Evolutionary conservation across 495 filamentous ascomycete species (phyloP).

Genomic region (Penicillium roqueforti): DNA sequence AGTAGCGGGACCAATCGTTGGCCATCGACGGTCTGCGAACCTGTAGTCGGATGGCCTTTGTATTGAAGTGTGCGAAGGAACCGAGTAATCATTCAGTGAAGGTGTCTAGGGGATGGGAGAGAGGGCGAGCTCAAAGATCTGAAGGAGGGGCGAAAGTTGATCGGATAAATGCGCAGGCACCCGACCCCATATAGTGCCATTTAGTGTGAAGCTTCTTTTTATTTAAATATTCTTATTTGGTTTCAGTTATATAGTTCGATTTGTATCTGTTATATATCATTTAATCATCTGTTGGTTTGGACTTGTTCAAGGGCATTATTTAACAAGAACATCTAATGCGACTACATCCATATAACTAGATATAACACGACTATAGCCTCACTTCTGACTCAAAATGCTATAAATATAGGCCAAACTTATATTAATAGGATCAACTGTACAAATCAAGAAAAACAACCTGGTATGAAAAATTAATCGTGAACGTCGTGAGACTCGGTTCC

Average conservation of each 20-base stretch:
- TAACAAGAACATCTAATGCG: not conserved
- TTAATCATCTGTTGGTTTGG: not conserved
- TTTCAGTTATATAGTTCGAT: too few species aligned
- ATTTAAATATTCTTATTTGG: not conserved
- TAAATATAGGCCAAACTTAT: not conserved
- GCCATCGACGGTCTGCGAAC: constrained; percentile 38
- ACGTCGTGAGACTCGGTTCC: constrained; percentile 23
- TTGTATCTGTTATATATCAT: not conserved
- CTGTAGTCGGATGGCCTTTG: constrained; percentile 24
- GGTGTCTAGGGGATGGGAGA: constrained; percentile 17
- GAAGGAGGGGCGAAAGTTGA: constrained; percentile 8
- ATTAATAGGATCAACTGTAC: not conserved
- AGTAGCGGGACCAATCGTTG: constrained; percentile 21
- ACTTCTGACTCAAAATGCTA: not conserved
- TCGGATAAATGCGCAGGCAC: constrained; percentile 10
- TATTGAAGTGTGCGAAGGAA: constrained; percentile 7
- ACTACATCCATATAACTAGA: not conserved
- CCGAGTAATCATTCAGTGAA: constrained; percentile 22
- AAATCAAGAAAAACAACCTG: not conserved
- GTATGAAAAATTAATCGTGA: constrained; percentile 14
- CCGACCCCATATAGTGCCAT: constrained; percentile 1
- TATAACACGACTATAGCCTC: not conserved
- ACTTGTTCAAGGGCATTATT: too few species aligned
- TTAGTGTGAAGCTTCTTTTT: constrained; percentile 2
- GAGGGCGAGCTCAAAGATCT: constrained; percentile 7